Evolutionary conservation across 805 yeast species (phyloP), one percentile per base, ranked within the genome.

Genomic region (Kodamaea sagamina): DNA sequence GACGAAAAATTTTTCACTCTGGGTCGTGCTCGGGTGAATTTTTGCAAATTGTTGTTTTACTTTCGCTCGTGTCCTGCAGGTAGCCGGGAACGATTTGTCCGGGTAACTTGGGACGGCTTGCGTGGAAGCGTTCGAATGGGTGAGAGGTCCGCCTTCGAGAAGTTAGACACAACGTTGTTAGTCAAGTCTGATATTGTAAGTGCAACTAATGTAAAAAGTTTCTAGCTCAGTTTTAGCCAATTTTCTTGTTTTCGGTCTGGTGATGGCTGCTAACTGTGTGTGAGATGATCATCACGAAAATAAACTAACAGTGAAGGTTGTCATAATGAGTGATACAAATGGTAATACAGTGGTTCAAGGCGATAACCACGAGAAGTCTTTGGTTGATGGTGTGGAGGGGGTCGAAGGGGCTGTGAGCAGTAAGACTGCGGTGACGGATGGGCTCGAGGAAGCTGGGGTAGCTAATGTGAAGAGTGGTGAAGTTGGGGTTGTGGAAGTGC

Each of bases 11-110:
- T 21, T 21, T 21, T 21, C 24, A 21, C 24, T 6, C 8, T 8
- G 24, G 31, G 42, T 39, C 42, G 42, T 39, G 12, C 29, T 6
- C 7, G n/a, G n/a, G n/a, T n/a, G n/a, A n/a, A n/a, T n/a, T n/a
- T 29, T 29, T 15, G 38, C 24, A 21, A 21, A 21, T 6, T 21
- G 11, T 13, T 29, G 12, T 29, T 29, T 29, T n/a, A n/a, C n/a
- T n/a, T n/a, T n/a, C n/a, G n/a, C n/a, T 29, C 34, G 10, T 4
- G 34, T 35, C 17, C 38, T 35, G 38, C 38, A 35, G 19, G 12
- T 3, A 13, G 38, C 6, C 24, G 6, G 12, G 4, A 26, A 26
- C 13, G 29, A 13, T 5, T 12, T 22, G 38, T 35, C 38, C 38
- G 38, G 38, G 38, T 35, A 35, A 35, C 12, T 18, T 11, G 17